phyloP scores from a whole-genome alignment of 202 grass and related monocot species.

The Setaria italica region DNA sequence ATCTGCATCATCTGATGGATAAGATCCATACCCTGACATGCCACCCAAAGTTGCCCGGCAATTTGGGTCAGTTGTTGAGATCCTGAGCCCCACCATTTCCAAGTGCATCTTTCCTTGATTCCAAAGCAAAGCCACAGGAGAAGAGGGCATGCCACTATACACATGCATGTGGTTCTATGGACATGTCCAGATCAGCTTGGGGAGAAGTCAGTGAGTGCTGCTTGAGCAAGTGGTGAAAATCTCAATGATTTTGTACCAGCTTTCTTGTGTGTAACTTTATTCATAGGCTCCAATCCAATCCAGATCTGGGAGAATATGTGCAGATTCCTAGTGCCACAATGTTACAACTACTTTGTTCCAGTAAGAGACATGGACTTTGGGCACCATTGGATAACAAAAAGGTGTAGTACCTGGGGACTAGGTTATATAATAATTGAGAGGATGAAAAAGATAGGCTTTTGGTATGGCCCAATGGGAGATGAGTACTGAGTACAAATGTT shows the following conservation, averaged over 20 bases:
- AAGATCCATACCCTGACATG: conserved; percentile 54
- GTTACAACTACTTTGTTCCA: conserved; percentile 48
- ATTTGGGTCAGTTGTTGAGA: conserved; percentile 47
- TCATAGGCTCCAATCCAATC: conserved; percentile 45
- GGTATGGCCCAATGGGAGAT: conserved; percentile 26
- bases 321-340: conserved; percentile 53
- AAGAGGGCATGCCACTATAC: conserved; percentile 34
- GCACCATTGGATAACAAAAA: conserved; percentile 35
- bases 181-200: conserved; percentile 41
- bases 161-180: neutral
- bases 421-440: conserved; percentile 38
- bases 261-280: conserved; percentile 46
- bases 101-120: conserved; percentile 59
- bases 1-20: conserved; percentile 41
- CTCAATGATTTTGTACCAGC: conserved; percentile 48
- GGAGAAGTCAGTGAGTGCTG: conserved; percentile 26
- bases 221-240: conserved; percentile 50
- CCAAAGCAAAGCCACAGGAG: conserved; percentile 48
- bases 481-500: neutral
- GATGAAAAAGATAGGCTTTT: conserved; percentile 32
- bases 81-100: conserved; percentile 61
- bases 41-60: conserved; percentile 46
- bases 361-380: conserved; percentile 31
- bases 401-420: conserved; percentile 45
- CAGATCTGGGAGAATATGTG: conserved; percentile 51